These are phyloP conservation scores for Tolypocladium capitatum DNA, from an alignment of 2,329 filamentous ascomycete genomes.

Conservation along the genomic window DNA sequence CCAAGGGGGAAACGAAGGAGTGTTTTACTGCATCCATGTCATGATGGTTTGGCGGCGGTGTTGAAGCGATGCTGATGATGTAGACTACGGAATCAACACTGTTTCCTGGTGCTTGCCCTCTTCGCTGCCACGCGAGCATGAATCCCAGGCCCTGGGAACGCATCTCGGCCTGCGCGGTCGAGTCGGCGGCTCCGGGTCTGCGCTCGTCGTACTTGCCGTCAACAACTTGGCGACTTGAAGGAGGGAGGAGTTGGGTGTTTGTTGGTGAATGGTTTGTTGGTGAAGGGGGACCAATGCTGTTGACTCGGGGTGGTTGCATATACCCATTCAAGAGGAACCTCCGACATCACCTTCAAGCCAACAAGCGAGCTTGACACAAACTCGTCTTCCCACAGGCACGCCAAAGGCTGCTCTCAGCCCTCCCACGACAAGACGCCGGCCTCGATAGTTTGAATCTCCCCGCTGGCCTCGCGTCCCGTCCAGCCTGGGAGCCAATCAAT, in stretches of 20 bases:
- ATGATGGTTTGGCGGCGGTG: no score
- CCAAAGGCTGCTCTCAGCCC: neutral
- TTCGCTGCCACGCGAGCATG: neutral
- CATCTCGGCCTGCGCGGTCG: neutral
- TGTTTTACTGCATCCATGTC: neutral
- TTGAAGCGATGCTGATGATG: no score
- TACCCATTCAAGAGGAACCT: neutral
- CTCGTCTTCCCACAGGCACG: neutral
- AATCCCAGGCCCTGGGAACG: constrained; percentile 2
- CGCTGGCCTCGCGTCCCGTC: neutral
- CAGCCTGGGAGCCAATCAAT: neutral
- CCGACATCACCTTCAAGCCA: neutral
- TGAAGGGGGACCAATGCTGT: neutral
- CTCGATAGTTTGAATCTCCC: neutral
- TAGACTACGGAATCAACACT: no score
- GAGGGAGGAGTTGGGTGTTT: neutral
- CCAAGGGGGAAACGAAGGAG: neutral
- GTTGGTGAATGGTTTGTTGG: no score
- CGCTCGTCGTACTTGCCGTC: neutral
- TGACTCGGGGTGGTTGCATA: neutral
- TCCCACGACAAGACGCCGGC: neutral
- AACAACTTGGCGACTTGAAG: neutral
- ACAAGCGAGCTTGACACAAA: neutral
- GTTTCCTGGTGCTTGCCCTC: neutral
- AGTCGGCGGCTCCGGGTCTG: neutral